phyloP scores from a whole-genome alignment of 2,329 filamentous ascomycete species.

The Onygenales sp. region DNA sequence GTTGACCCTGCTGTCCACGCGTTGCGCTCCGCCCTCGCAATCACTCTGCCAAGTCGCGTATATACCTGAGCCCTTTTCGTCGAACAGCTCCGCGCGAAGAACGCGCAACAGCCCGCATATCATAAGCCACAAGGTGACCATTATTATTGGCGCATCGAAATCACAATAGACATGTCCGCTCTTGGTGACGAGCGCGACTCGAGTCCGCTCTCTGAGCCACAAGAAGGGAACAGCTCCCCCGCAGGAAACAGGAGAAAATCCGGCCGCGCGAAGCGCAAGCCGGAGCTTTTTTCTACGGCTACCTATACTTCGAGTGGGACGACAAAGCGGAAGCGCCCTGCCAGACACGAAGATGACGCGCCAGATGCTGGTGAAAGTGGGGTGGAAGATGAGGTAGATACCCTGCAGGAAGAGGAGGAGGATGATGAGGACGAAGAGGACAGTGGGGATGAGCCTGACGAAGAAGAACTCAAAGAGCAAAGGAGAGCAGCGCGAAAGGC shows the following conservation, averaged over 20 bases:
- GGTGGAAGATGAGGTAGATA: constrained; percentile 27
- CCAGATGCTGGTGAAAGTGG: constrained; percentile 21
- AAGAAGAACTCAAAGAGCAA: constrained; percentile 38
- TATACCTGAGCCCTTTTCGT: neutral
- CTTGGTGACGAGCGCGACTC: constrained; percentile 10
- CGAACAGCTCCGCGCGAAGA: neutral
- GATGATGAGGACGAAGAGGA: constrained; percentile 18
- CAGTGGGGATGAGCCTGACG: constrained; percentile 25
- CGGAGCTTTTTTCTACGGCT: constrained; percentile 29
- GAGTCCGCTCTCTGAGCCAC: constrained; percentile 10
- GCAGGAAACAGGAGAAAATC: constrained; percentile 33
- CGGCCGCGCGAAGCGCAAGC: constrained; percentile 33
- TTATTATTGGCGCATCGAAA: neutral
- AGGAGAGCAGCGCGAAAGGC: constrained; percentile 36
- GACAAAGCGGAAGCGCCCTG: constrained; percentile 43
- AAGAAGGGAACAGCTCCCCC: constrained; percentile 14
- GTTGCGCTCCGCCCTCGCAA: neutral
- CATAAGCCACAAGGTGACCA: neutral
- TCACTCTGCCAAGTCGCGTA: neutral
- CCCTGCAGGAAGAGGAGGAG: constrained; percentile 24
- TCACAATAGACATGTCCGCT: neutral
- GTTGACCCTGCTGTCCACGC: neutral
- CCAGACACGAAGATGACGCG: constrained; percentile 23
- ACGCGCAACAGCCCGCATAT: neutral
- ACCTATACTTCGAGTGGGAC: constrained; percentile 15